phyloP scores from a whole-genome alignment of 2,329 filamentous ascomycete genomes.

The Harringtonia aguacate region DNA sequence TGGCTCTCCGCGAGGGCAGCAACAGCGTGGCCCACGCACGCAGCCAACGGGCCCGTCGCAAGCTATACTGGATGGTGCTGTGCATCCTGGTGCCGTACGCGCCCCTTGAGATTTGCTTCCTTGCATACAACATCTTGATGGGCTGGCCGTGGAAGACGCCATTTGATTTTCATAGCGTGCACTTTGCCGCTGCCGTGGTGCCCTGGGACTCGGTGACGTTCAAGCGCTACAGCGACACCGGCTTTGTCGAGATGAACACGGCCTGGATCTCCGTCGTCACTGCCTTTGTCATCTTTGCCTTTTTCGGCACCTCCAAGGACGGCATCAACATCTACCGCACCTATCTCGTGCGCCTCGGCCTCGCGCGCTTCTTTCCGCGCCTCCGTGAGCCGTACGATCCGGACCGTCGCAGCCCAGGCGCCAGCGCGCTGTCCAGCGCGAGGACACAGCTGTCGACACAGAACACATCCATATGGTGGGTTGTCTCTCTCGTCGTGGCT shows the following conservation, averaged over 20 bases:
- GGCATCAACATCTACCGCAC: conserved; percentile 37
- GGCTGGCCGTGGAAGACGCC: conserved; percentile 19
- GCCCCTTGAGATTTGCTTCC: conserved; percentile 32
- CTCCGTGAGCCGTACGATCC: conserved; percentile 23
- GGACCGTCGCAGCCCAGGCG: conserved; percentile 6
- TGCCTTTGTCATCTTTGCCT: conserved; percentile 35
- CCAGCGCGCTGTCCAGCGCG: not conserved
- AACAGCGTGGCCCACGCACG: conserved; percentile 30
- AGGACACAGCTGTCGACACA: not conserved
- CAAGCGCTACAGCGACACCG: conserved; percentile 27
- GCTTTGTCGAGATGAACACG: conserved; percentile 30
- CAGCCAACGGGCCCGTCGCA: conserved; percentile 35
- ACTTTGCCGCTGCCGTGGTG: conserved; percentile 19
- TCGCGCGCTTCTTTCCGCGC: conserved; percentile 31
- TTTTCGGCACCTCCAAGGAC: conserved; percentile 46
- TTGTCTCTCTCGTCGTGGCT: too few relatives aligned
- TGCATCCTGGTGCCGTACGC: conserved; percentile 40
- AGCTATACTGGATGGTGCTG: conserved; percentile 45
- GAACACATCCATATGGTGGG: not conserved
- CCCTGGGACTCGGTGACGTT: conserved; percentile 39
- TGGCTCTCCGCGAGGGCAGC: conserved; percentile 22
- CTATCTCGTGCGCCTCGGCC: conserved; percentile 25
- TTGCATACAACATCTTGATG: conserved; percentile 27
- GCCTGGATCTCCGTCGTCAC: conserved; percentile 38
- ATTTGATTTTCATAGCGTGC: conserved; percentile 32